Evolutionary conservation across 1,284 basidiomycete species (phyloP).

Genomic region (Kalmanozyma brasiliensis): DNA sequence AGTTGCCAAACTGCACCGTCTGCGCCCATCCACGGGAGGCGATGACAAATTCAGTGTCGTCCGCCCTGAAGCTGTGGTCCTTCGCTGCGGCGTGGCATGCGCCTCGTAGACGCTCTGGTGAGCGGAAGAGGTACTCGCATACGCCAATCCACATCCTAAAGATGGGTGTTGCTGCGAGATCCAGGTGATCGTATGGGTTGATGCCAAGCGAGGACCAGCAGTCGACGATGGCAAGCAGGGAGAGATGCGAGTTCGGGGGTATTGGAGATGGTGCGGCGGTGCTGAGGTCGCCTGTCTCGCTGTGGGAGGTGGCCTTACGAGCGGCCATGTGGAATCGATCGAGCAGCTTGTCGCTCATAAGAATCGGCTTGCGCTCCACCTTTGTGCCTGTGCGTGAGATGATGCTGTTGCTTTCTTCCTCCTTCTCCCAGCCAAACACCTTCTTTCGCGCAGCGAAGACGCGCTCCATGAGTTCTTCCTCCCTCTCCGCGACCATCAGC

Average conservation of each 20-base stretch:
- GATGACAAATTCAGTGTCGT: constrained; percentile 93
- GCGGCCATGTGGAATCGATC: constrained; percentile 86
- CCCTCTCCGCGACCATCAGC: constrained; percentile 87
- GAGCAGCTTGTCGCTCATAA: constrained; percentile 85
- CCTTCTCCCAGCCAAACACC: constrained; percentile 77
- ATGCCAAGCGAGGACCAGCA: constrained; percentile 91
- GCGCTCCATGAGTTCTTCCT: constrained; percentile 72
- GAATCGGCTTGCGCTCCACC: constrained; percentile 74
- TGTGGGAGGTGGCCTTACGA: constrained; percentile 63
- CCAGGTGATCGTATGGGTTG: constrained; percentile 89
- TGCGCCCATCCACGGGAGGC: constrained; percentile 89
- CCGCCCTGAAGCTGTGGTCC: constrained; percentile 82
- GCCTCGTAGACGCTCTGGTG: constrained; percentile 66
- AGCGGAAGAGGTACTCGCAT: constrained; percentile 91
- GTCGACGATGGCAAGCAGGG: constrained; percentile 97
- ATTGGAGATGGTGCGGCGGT: constrained; percentile 9
- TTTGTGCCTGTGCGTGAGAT: constrained; percentile 43
- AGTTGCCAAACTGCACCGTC: constrained; percentile 85
- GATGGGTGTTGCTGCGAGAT: constrained; percentile 92
- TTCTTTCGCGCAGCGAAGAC: constrained; percentile 80
- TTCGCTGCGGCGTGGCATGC: constrained; percentile 75
- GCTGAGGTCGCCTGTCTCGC: constrained; percentile 24
- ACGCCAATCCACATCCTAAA: constrained; percentile 98
- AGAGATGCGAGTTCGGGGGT: constrained; percentile 86
- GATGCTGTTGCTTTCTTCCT: constrained; percentile 54